Base-by-base conservation (phyloP, 306 rosid species). In the Sesbania bispinosa region DNA sequence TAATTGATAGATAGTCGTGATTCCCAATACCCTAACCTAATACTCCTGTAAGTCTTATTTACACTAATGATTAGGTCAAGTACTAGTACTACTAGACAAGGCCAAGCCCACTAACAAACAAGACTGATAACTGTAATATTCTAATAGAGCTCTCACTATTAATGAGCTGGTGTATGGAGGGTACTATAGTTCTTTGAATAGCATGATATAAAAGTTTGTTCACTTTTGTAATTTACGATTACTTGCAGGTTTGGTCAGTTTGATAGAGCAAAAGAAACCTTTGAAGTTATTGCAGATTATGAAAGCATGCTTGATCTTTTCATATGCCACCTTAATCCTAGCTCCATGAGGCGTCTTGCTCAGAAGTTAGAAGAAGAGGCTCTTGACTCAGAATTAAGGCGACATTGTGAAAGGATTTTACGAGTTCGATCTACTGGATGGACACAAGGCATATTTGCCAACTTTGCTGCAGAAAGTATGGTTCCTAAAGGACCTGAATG, bases 391-490 rank as follows among this genome's bases (percentile, higher is more conserved):
- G 99, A 95, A 88, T 73, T 95, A 81, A 91, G 99, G 87, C 86
- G 99, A 76, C 70, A 91, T 77, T 88, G 96, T 84, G 99, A 95
- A 83, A 90, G 99, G 82, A 91, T 95, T 75, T 84, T 95, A 79
- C 86, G 97, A 76, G 82, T 85, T 57, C 92, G 99, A 62, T 95
- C 99, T 33, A 84, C 87, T 19, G 99, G 97, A 71, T 95, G 99
- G 99, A 95, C 97, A 38, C 99, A 91, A 79, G 99, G 99, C 30
- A 95, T 95, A 78, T 95, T 95, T 76, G 96, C 99, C 16, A 95
- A 95, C 85, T 95, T 95, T 39, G 93, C 99, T 67, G 99, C 99
- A 13, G 99, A 95, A 80, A 95, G 99, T 78, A 86, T 95, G 99
- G 91, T 95, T 84, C 99, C 99, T 10, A 95, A 95, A 75, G 99